phyloP scores from a whole-genome alignment of 768 basidiomycete species.

The Hygrocybe coccinea region DNA sequence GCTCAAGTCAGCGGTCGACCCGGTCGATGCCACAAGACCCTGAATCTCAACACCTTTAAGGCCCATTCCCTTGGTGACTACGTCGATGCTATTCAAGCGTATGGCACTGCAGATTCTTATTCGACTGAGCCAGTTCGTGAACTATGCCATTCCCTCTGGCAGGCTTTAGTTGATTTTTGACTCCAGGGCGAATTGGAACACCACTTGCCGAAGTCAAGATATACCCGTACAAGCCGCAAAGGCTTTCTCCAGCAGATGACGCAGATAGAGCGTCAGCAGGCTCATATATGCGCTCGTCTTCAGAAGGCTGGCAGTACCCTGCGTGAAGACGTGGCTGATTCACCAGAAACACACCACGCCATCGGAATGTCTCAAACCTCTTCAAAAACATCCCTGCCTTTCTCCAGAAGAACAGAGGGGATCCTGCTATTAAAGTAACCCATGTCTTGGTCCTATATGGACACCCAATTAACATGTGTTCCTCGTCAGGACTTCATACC shows the following conservation, averaged over 20 bases:
- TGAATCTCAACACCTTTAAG: conserved; percentile 9
- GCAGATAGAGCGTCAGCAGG: conserved; percentile 5
- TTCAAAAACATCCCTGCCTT: conserved; percentile 8
- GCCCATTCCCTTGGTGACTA: conserved; percentile 11
- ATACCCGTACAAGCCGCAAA: conserved; percentile 26
- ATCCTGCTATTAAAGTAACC: not conserved
- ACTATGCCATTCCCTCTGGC: not conserved
- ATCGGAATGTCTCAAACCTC: conserved; percentile 17
- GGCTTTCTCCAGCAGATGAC: conserved; percentile 21
- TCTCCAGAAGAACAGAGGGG: not conserved
- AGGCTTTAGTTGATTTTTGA: too few relatives aligned
- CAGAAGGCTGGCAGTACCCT: not conserved
- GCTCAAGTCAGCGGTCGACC: conserved; percentile 14
- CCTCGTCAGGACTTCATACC: conserved; percentile 25
- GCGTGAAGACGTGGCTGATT: not conserved
- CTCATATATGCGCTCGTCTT: conserved; percentile 7
- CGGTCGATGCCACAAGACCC: not conserved
- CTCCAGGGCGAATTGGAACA: conserved; percentile 36
- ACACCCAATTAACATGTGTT: too few relatives aligned
- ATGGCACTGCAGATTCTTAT: conserved; percentile 9
- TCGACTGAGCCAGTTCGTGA: not conserved
- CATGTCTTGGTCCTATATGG: not conserved
- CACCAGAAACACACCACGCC: conserved; percentile 11
- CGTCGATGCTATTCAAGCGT: not conserved
- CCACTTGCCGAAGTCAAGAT: conserved; percentile 25